Evolutionary conservation across 805 yeast genomes (phyloP).

Genomic region (Pichia phayaonensis): DNA sequence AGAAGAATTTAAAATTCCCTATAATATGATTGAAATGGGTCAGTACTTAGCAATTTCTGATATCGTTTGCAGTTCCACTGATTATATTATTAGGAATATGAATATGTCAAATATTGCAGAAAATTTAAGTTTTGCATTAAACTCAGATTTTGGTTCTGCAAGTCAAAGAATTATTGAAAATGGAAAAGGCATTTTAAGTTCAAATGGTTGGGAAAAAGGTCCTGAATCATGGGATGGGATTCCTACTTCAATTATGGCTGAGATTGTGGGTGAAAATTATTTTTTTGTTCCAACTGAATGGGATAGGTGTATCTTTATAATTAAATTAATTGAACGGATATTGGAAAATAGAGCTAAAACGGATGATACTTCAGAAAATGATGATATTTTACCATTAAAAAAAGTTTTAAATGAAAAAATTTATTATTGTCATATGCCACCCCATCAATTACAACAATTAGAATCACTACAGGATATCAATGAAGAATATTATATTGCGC

Average conservation of each 20-base stretch:
- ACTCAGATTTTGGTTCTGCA: constrained; percentile 39
- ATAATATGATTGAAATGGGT: constrained; percentile 41
- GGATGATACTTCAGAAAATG: background rate
- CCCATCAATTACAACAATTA: constrained; percentile 38
- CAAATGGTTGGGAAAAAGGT: constrained; percentile 44
- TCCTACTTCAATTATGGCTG: constrained; percentile 35
- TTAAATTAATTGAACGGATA: constrained; percentile 35
- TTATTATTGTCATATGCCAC: constrained; percentile 41
- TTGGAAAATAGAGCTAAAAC: constrained; percentile 7
- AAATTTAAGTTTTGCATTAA: constrained; percentile 35
- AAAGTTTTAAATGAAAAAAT: constrained; percentile 34
- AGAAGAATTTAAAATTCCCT: constrained; percentile 30
- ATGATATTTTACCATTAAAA: constrained; percentile 19
- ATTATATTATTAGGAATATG: constrained; percentile 30
- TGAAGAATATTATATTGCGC: constrained; percentile 33
- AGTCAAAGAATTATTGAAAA: constrained; percentile 38
- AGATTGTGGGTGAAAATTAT: constrained; percentile 40
- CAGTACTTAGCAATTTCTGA: constrained; percentile 41
- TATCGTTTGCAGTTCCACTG: constrained; percentile 37
- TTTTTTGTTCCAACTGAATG: constrained; percentile 49
- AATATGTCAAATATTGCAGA: constrained; percentile 31
- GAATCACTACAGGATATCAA: constrained; percentile 32
- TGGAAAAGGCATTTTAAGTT: constrained; percentile 38
- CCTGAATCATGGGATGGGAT: constrained; percentile 39
- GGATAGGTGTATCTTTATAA: constrained; percentile 44